Evolutionary conservation across 805 yeast genomes (phyloP).

Genomic region (Scheffersomyces spartinae): DNA sequence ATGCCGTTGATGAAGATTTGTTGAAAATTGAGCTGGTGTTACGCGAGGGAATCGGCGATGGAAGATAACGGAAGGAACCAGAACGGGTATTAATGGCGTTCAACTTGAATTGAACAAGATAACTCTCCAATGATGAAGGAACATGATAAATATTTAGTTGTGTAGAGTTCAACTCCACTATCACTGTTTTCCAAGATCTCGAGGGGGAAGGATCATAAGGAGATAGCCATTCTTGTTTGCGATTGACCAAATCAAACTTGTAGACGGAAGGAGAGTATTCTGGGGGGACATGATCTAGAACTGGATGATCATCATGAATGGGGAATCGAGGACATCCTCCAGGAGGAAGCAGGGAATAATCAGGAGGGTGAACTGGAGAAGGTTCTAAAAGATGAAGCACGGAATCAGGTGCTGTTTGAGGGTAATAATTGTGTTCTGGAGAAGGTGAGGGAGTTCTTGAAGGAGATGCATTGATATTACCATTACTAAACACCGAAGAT

Average conservation of each 20-base stretch:
- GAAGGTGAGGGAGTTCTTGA: too few species aligned
- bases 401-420: too few species aligned
- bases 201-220: conserved; percentile 63
- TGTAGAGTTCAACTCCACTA: conserved; percentile 76
- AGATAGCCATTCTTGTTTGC: conserved; percentile 66
- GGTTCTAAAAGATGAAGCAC: conserved; percentile 28
- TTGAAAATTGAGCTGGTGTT: too few species aligned
- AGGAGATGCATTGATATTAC: too few species aligned
- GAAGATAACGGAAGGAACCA: too few species aligned
- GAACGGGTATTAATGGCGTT: too few species aligned
- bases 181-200: conserved; percentile 59
- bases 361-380: conserved; percentile 25
- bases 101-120: too few species aligned
- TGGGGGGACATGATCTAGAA: conserved; percentile 43
- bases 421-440: too few species aligned
- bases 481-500: too few species aligned
- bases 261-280: conserved; percentile 53
- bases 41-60: too few species aligned
- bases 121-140: too few species aligned
- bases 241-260: conserved; percentile 41
- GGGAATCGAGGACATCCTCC: conserved; percentile 34
- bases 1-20: too few species aligned
- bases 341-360: conserved; percentile 25
- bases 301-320: conserved; percentile 6
- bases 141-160: conserved; percentile 61